Percentiles rank a stretch among this genome's conserved stretches.
These are phyloP conservation scores for Pelargonium exstipulatum DNA, from an alignment of 441 rosid genomes.

Conservation along the genomic window DNA sequence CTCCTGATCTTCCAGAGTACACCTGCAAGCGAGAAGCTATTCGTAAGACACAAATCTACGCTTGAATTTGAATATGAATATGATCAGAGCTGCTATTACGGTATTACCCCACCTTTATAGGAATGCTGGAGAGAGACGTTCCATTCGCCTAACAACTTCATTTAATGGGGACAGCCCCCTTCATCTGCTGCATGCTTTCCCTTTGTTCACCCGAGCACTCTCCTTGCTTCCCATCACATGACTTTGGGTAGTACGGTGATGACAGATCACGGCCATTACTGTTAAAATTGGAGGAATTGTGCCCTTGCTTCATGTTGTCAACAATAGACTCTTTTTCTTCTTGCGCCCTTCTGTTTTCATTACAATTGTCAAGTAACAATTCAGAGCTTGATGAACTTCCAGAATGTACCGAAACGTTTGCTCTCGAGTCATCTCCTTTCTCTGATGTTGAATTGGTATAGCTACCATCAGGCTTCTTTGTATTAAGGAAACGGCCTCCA, in stretches of 20 bases:
- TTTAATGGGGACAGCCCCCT: constrained; percentile 29
- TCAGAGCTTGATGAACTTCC: constrained; percentile 24
- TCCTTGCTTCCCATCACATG: constrained; percentile 17
- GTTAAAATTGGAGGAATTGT: constrained; percentile 19
- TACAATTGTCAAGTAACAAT: constrained; percentile 15
- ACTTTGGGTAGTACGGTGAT: constrained; percentile 19
- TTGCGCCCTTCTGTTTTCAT: constrained; percentile 19
- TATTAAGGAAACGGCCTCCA: constrained; percentile 50
- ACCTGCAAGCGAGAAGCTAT: background rate
- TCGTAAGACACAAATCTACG: background rate
- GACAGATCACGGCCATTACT: constrained; percentile 20
- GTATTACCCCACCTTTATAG: background rate
- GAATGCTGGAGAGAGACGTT: background rate
- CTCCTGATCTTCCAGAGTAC: background rate
- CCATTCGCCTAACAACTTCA: constrained; percentile 17
- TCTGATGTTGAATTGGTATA: constrained; percentile 25
- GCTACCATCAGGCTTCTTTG: constrained; percentile 33
- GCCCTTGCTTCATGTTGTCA: constrained; percentile 15
- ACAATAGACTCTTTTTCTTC: constrained; percentile 23
- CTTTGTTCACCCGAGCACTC: constrained; percentile 29
- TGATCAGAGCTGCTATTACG: background rate
- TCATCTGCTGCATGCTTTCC: constrained; percentile 25
- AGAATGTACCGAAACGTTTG: constrained; percentile 24
- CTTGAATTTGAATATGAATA: background rate
- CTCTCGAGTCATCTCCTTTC: constrained; percentile 22